phyloP scores from a whole-genome alignment of 768 basidiomycete genomes.

The Phaffia tasmanica region DNA sequence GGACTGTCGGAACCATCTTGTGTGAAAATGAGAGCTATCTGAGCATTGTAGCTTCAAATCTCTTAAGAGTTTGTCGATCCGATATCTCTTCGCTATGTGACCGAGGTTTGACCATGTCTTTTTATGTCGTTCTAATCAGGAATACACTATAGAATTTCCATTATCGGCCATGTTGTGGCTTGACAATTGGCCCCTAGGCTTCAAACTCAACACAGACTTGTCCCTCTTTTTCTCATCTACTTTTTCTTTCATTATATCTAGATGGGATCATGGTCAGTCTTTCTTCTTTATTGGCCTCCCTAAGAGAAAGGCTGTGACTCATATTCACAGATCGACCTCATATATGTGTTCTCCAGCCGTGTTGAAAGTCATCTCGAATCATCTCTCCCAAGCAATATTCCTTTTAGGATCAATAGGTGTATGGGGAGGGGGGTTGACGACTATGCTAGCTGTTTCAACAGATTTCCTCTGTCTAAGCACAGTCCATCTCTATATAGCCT shows the following conservation, averaged over 20 bases:
- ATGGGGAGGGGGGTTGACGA: slow-evolving; percentile 43
- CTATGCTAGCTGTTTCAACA: slow-evolving; percentile 53
- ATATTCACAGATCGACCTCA: slow-evolving; percentile 29
- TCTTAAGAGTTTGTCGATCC: slow-evolving; percentile 19
- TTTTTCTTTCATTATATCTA: slow-evolving; percentile 52
- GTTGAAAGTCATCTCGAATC: slow-evolving; percentile 18
- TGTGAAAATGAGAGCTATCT: slow-evolving; percentile 49
- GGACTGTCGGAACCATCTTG: slow-evolving; percentile 58
- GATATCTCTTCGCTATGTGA: neutral
- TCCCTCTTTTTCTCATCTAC: slow-evolving; percentile 68
- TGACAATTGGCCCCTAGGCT: slow-evolving; percentile 87
- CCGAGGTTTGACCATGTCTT: neutral
- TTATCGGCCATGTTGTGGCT: slow-evolving; percentile 62
- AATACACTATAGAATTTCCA: slow-evolving; percentile 44
- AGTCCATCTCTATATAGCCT: slow-evolving; percentile 59
- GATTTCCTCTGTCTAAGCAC: slow-evolving; percentile 61
- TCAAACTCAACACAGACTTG: slow-evolving; percentile 94
- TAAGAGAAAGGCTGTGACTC: slow-evolving; percentile 33
- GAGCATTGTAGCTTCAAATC: slow-evolving; percentile 21
- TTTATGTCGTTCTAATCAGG: slow-evolving; percentile 27
- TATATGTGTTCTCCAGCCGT: slow-evolving; percentile 31
- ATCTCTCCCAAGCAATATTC: slow-evolving; percentile 36
- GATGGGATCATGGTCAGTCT: slow-evolving; percentile 59
- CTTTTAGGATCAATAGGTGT: slow-evolving; percentile 33
- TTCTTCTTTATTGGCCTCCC: slow-evolving; percentile 20